A percentile compares a stretch with the other conserved stretches of the same genome.
phyloP scores from a whole-genome alignment of 2,329 filamentous ascomycete genomes.

The Fusarium praegraminearum region DNA sequence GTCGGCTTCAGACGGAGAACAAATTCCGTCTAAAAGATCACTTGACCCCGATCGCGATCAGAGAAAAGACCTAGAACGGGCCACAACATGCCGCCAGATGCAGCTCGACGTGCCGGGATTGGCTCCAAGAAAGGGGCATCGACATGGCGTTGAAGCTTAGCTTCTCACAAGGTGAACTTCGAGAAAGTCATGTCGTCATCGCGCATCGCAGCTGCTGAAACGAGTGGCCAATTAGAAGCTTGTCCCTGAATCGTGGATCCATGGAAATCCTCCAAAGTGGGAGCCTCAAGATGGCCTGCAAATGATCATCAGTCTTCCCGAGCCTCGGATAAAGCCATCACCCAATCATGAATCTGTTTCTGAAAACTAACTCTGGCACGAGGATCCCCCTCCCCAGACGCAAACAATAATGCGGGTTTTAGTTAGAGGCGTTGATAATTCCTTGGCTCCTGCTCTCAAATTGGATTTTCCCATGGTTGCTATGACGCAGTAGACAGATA shows the following conservation, averaged over 20 bases:
- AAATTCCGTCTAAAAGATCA: conserved; percentile 23
- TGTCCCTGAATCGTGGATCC: conserved; percentile 24
- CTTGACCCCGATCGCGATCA: conserved; percentile 40
- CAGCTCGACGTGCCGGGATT: conserved; percentile 31
- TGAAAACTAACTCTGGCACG: conserved; percentile 2
- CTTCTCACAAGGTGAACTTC: conserved; percentile 17
- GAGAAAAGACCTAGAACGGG: conserved; percentile 24
- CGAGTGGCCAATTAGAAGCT: conserved; percentile 19
- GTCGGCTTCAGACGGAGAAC: conserved; percentile 26
- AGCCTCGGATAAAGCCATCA: conserved; percentile 7
- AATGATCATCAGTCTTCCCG: conserved; percentile 41
- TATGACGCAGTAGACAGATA: conserved; percentile 33
- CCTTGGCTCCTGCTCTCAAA: conserved; percentile 29
- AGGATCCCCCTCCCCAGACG: conserved; percentile 23
- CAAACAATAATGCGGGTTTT: conserved; percentile 22
- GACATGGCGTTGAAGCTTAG: conserved; percentile 10
- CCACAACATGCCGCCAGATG: conserved; percentile 25
- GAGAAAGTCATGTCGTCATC: conserved; percentile 45
- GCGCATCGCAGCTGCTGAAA: conserved; percentile 4
- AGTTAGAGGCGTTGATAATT: conserved; percentile 16
- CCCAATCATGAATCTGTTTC: conserved; percentile 22
- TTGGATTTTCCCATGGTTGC: conserved; percentile 13
- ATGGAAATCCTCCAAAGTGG: conserved; percentile 11
- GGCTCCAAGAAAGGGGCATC: conserved; percentile 25
- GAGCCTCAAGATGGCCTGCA: conserved; percentile 31